Percentiles rank a stretch among this genome's conserved stretches.
Conservation (phyloP, 108 stramenopile genomes). For the Conticribra weissflogii region DNA sequence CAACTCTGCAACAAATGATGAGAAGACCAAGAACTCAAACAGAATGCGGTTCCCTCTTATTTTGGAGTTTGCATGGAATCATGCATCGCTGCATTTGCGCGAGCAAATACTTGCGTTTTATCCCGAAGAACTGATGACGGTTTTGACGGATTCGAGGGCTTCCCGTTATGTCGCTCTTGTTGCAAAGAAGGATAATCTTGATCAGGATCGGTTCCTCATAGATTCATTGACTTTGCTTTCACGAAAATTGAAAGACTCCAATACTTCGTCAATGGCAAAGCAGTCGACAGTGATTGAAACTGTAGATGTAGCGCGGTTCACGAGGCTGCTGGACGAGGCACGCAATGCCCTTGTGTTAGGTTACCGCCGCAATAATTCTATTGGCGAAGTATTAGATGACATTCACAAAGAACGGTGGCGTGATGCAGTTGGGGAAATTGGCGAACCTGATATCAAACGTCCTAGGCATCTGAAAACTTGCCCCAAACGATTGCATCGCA, state of each 20-base stretch:
- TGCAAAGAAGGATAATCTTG: too few relatives aligned
- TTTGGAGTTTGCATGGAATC: conserved; percentile 26
- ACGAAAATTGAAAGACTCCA: too few relatives aligned
- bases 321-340: conserved; percentile 19
- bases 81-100: conserved; percentile 27
- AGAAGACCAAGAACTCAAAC: background rate
- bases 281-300: background rate
- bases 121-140: background rate
- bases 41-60: background rate
- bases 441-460: background rate
- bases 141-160: conserved; percentile 8
- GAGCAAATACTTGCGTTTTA: background rate
- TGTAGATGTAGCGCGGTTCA: too few relatives aligned
- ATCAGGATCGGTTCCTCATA: too few relatives aligned
- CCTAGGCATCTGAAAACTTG: background rate
- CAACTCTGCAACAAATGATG: background rate
- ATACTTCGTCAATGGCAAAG: background rate
- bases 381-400: conserved; percentile 20
- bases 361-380: conserved; percentile 29
- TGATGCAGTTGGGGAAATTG: conserved; percentile 24
- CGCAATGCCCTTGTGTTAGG: conserved; percentile 25
- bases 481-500: conserved; percentile 2
- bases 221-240: too few relatives aligned
- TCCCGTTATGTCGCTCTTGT: too few relatives aligned
- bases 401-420: conserved; percentile 10